Evolutionary conservation across 2,329 filamentous ascomycete genomes (phyloP).

Genomic region (Ophiostoma fasciatum): DNA sequence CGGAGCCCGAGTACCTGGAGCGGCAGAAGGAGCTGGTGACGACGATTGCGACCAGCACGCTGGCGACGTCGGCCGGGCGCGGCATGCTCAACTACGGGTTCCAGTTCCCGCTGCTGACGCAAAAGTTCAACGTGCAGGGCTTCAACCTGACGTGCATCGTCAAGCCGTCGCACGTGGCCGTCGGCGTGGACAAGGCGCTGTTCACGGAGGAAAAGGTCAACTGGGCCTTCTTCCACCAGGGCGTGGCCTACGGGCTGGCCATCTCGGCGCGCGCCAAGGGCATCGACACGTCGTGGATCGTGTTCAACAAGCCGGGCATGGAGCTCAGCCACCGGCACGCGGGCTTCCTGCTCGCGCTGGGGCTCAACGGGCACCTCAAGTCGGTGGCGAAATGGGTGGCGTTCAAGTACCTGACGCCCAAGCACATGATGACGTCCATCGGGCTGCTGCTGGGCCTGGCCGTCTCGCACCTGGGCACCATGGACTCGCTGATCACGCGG

Average conservation of each 20-base stretch:
- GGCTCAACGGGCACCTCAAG: slow-evolving; percentile 88
- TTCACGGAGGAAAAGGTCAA: slow-evolving; percentile 95
- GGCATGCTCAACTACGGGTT: slow-evolving; percentile 80
- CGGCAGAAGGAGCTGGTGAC: slow-evolving; percentile 85
- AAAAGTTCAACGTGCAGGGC: slow-evolving; percentile 76
- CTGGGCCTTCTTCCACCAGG: slow-evolving; percentile 97
- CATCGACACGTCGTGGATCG: slow-evolving; percentile 96
- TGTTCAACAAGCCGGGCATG: slow-evolving; percentile 81
- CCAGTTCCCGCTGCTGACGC: slow-evolving; percentile 76
- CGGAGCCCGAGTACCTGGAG: slow-evolving; percentile 77
- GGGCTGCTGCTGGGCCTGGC: slow-evolving; percentile 85
- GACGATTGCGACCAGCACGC: slow-evolving; percentile 69
- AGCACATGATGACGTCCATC: slow-evolving; percentile 98
- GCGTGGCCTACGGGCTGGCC: slow-evolving; percentile 79
- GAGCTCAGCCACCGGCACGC: slow-evolving; percentile 95
- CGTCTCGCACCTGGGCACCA: slow-evolving; percentile 87
- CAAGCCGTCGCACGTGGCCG: slow-evolving; percentile 79
- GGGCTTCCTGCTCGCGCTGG: slow-evolving; percentile 78
- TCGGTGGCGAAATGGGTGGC: slow-evolving; percentile 94
- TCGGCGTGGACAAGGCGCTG: slow-evolving; percentile 75
- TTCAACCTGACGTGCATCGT: slow-evolving; percentile 89
- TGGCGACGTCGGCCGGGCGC: slow-evolving; percentile 77
- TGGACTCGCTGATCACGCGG: slow-evolving; percentile 90
- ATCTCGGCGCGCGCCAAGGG: slow-evolving; percentile 83
- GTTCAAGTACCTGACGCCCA: slow-evolving; percentile 97